Evolutionary conservation across 371 early-diverging fungal species (phyloP), one percentile per base, ranked within the genome.

Genomic region (Lichtheimia ramosa): DNA sequence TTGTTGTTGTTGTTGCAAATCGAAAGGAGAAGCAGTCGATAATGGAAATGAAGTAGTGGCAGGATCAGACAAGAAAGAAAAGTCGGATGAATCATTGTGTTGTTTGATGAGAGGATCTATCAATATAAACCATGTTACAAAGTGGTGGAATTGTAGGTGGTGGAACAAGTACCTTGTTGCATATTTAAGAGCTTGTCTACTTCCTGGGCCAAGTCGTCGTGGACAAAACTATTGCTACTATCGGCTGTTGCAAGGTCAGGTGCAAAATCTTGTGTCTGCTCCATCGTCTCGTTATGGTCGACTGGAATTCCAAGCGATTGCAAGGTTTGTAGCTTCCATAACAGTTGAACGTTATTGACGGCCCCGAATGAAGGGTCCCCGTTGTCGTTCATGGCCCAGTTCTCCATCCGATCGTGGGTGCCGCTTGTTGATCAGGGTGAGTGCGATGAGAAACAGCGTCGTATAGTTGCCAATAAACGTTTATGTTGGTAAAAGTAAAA

Each of bases 141-240:
- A n/a, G n/a, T n/a, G n/a, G n/a, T 34, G 34, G 34, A 8, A 34
- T 8, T 34, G 2, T 6, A 2, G 10, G 34, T 34, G 34, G 34
- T 34, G 34, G 34, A 34, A 34, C 34, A 46, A 46, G n/a, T 43
- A 54, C 46, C 54, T 53, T 60, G 34, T 34, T 34, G 28, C 61
- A 55, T 43, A 24, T 55, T 55, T 23, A 74, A 69, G 18, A 74
- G 51, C 40, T 71, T 66, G 28, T 74, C 71, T 12, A 74, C 70
- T 43, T 63, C 64, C 34, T 63, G 64, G 21, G 56, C 57, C 21
- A 74, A 56, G 28, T 71, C 71, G 48, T 71, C 75, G 20, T 69
- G 43, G 8, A 25, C 56, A 24, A 41, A 18, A 10, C 68, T 40
- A 15, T 51, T 34, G 21, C 46, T 21, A 46, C 21, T 46, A 21